Percentiles rank a stretch among this genome's conserved stretches.
Evolutionary conservation across 805 yeast genomes (phyloP).

Genomic region (Candida ovalis): DNA sequence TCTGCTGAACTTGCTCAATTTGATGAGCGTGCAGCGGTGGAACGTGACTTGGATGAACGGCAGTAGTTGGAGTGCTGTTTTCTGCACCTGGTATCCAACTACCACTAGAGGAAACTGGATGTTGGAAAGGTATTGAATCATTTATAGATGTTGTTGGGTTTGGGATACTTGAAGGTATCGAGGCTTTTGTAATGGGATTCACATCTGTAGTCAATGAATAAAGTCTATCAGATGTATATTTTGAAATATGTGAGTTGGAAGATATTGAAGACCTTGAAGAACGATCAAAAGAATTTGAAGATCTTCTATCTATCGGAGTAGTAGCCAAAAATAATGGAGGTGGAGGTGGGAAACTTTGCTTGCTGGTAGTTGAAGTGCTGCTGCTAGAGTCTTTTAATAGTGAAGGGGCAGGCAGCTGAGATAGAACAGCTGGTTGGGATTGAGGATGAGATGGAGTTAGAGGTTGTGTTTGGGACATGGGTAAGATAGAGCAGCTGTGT

Average conservation of each 20-base stretch:
- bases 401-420: background rate
- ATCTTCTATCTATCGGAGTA: background rate
- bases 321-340: background rate
- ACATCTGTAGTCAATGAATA: background rate
- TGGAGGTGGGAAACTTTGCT: background rate
- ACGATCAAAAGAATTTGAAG: background rate
- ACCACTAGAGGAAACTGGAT: background rate
- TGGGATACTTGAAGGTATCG: background rate
- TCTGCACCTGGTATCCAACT: background rate
- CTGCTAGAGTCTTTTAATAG: background rate
- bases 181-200: background rate
- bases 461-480: too few relatives aligned
- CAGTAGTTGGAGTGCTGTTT: background rate
- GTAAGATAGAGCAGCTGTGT: background rate
- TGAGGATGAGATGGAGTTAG: background rate
- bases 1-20: slow-evolving; percentile 1
- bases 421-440: background rate
- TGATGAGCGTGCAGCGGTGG: background rate
- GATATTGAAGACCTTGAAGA: background rate
- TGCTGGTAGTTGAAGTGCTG: background rate
- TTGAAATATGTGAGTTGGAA: background rate
- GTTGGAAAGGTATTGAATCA: background rate
- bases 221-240: background rate
- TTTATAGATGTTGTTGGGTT: background rate
- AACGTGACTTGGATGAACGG: background rate